Conservation (phyloP, 2,329 filamentous ascomycete species). For the Bipolaris sorokiniana region DNA sequence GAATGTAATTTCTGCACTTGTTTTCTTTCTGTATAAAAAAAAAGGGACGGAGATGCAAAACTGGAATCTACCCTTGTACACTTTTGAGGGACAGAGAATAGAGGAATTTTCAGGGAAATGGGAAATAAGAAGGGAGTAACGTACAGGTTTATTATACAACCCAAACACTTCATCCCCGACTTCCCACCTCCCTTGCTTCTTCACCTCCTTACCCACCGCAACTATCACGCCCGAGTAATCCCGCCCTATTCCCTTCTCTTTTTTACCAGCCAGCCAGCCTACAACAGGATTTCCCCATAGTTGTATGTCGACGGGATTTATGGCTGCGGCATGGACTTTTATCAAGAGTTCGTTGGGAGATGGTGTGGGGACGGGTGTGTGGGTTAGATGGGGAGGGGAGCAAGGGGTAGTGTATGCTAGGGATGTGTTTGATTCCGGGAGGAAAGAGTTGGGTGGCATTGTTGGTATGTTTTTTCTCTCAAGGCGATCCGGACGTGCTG, state of each 20-base stretch:
- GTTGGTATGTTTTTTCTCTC: background rate
- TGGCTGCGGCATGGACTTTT: slow-evolving; percentile 52
- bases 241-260: slow-evolving; percentile 51
- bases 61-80: too few relatives aligned
- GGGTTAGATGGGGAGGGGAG: slow-evolving; percentile 30
- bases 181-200: slow-evolving; percentile 19
- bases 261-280: slow-evolving; percentile 31
- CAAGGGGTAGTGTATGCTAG: slow-evolving; percentile 37
- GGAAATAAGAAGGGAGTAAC: background rate
- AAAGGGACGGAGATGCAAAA: too few relatives aligned
- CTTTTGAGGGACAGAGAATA: too few relatives aligned
- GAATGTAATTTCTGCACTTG: too few relatives aligned
- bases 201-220: slow-evolving; percentile 34
- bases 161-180: slow-evolving; percentile 37
- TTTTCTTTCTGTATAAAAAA: too few relatives aligned
- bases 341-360: slow-evolving; percentile 44
- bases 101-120: too few relatives aligned
- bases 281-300: slow-evolving; percentile 45
- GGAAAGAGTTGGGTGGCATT: slow-evolving; percentile 2
- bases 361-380: slow-evolving; percentile 22
- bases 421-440: slow-evolving; percentile 33
- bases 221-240: slow-evolving; percentile 54
- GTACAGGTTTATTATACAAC: slow-evolving; percentile 26
- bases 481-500: background rate
- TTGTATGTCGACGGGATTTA: slow-evolving; percentile 54